phyloP scores from a whole-genome alignment of 441 rosid species.

The Raphanus hybrid region DNA sequence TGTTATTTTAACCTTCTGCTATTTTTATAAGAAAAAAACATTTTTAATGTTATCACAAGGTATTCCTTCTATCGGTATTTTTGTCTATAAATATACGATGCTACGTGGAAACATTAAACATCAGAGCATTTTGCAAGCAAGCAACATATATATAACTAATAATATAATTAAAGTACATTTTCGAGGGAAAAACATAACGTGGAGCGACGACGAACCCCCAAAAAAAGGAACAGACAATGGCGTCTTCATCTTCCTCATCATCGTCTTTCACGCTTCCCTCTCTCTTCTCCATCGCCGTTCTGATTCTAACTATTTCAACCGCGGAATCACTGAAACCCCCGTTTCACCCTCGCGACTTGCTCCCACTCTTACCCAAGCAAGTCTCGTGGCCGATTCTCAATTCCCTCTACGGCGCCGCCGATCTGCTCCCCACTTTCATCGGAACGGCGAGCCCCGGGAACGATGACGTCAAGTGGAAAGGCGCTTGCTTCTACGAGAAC shows the following conservation, averaged over 20 bases:
- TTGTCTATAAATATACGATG: not conserved
- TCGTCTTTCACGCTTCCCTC: conserved; percentile 1
- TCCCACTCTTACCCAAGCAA: conserved; percentile 67
- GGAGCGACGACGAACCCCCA: conserved; percentile 16
- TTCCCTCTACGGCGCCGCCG: conserved; percentile 60
- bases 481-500: conserved; percentile 81
- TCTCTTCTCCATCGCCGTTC: conserved; percentile 11
- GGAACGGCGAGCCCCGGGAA: conserved; percentile 58
- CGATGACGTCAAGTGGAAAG: conserved; percentile 65
- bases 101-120: not conserved
- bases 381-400: conserved; percentile 80
- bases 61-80: too few relatives aligned
- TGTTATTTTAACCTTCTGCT: too few relatives aligned
- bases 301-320: not conserved
- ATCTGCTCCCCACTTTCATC: conserved; percentile 77
- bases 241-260: conserved; percentile 17
- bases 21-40: too few relatives aligned
- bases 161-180: not conserved
- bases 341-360: conserved; percentile 68
- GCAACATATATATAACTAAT: not conserved
- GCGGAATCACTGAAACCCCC: conserved; percentile 46
- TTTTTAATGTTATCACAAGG: too few relatives aligned
- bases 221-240: conserved; percentile 32
- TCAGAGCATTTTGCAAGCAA: not conserved
- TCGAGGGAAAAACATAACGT: conserved; percentile 3